Evolutionary conservation across 2,329 filamentous ascomycete genomes (phyloP).

Genomic region (Colletotrichum sidae): DNA sequence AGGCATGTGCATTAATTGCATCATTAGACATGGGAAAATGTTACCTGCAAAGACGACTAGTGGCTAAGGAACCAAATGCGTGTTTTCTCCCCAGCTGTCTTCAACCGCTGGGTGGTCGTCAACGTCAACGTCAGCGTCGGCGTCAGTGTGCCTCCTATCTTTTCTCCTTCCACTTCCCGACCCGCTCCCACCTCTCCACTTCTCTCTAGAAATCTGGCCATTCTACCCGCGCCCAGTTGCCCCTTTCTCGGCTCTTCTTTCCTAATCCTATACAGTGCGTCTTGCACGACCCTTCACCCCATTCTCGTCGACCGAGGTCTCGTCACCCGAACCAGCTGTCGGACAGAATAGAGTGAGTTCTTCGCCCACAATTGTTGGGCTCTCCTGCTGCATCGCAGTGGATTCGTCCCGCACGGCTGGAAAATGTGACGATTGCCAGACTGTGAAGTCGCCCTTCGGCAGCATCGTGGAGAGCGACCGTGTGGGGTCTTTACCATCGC

Average conservation of each 20-base stretch:
- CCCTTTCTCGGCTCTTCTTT: constrained; percentile 33
- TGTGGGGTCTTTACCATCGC: constrained; percentile 13
- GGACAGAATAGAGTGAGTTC: constrained; percentile 6
- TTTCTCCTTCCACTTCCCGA: constrained; percentile 33
- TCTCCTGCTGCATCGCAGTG: constrained; percentile 15
- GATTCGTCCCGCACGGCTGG: constrained; percentile 28
- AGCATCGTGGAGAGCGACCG: constrained; percentile 11
- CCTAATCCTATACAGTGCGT: constrained; percentile 2
- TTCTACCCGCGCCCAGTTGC: background rate
- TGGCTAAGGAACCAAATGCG: too few species aligned
- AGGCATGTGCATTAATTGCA: too few species aligned
- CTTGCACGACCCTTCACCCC: constrained; percentile 1
- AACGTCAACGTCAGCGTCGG: background rate
- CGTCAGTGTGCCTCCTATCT: constrained; percentile 24
- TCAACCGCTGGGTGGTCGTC: background rate
- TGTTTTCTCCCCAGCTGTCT: background rate
- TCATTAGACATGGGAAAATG: too few species aligned
- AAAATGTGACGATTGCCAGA: constrained; percentile 20
- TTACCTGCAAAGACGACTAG: too few species aligned
- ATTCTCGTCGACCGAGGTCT: constrained; percentile 22
- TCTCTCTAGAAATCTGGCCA: constrained; percentile 8
- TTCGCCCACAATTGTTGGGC: constrained; percentile 23
- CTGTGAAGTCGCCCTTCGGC: constrained; percentile 8
- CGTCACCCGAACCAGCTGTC: constrained; percentile 19
- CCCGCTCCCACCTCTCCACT: constrained; percentile 18